Evolutionary conservation across 2,329 filamentous ascomycete species (phyloP).

Genomic region (Byssochlamys sp.): DNA sequence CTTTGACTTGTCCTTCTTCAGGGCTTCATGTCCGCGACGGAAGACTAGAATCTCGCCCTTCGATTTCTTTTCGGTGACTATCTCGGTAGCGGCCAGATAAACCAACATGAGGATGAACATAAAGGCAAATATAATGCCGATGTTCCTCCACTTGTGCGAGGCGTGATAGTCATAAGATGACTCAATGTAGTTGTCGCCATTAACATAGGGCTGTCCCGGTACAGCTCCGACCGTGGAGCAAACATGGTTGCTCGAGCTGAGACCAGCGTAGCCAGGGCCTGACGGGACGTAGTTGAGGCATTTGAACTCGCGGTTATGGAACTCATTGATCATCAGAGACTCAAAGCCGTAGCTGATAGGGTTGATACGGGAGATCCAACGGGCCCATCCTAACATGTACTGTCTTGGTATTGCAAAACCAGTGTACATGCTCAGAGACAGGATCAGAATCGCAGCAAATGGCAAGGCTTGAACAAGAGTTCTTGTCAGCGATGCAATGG

Average conservation of each 20-base stretch:
- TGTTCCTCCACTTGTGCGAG: conserved; percentile 56
- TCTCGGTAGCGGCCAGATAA: conserved; percentile 59
- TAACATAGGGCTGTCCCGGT: conserved; percentile 43
- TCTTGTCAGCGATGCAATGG: conserved; percentile 65
- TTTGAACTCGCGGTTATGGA: conserved; percentile 52
- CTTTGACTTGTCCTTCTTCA: too few species aligned
- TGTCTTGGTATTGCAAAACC: conserved; percentile 36
- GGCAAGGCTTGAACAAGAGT: conserved; percentile 50
- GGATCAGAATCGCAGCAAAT: too few species aligned
- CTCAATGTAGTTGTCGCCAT: conserved; percentile 50
- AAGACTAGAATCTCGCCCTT: conserved; percentile 71
- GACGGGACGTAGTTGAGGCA: conserved; percentile 20
- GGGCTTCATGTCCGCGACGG: conserved; percentile 55
- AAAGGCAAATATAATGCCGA: conserved; percentile 60
- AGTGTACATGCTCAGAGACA: conserved; percentile 46
- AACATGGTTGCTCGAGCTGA: conserved; percentile 25
- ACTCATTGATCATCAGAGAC: conserved; percentile 73
- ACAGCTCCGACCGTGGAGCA: conserved; percentile 53
- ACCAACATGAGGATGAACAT: conserved; percentile 48
- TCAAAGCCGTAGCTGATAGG: conserved; percentile 75
- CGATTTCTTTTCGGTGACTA: conserved; percentile 53
- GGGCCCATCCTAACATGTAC: conserved; percentile 69
- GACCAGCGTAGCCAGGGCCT: too few species aligned
- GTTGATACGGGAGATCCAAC: conserved; percentile 75
- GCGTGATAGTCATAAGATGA: conserved; percentile 49